These are phyloP conservation scores for Comarum palustre DNA, from an alignment of 306 rosid species.

Conservation along the genomic window DNA sequence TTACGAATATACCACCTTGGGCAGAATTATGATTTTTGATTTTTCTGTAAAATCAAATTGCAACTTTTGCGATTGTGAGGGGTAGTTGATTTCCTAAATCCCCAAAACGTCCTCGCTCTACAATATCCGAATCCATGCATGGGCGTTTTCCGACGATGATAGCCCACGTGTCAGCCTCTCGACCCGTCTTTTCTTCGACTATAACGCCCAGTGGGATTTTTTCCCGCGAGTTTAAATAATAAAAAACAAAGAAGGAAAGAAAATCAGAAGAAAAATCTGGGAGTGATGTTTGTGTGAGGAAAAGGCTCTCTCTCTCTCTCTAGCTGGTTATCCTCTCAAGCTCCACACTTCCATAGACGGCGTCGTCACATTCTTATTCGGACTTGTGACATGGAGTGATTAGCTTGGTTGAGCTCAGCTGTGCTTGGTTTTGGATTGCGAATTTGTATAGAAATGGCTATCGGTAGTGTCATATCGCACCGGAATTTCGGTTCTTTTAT, in stretches of 20 bases:
- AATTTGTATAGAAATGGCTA: conserved; percentile 43
- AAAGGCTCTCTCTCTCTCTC: conserved; percentile 14
- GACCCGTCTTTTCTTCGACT: conserved; percentile 41
- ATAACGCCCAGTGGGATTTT: conserved; percentile 43
- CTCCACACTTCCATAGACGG: conserved; percentile 19
- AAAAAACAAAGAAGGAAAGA: not conserved
- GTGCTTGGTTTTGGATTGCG: not conserved
- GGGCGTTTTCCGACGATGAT: conserved; percentile 31
- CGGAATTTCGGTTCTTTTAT: conserved; percentile 59
- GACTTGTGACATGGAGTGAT: conserved; percentile 30
- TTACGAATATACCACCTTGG: conserved; percentile 10
- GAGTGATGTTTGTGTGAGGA: conserved; percentile 12
- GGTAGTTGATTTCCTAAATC: not conserved
- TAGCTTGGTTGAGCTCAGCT: not conserved
- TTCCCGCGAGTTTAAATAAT: conserved; percentile 38
- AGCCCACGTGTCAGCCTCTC: conserved; percentile 54
- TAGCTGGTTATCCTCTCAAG: conserved; percentile 57
- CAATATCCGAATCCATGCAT: not conserved
- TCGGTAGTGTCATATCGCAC: conserved; percentile 63
- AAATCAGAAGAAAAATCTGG: conserved; percentile 1
- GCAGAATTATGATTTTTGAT: not conserved
- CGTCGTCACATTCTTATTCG: conserved; percentile 22
- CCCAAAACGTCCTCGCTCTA: not conserved
- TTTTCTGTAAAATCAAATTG: not conserved
- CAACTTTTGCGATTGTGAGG: not conserved